Conservation (phyloP, 2,329 filamentous ascomycete genomes). For the Akanthomyces lecanii region DNA sequence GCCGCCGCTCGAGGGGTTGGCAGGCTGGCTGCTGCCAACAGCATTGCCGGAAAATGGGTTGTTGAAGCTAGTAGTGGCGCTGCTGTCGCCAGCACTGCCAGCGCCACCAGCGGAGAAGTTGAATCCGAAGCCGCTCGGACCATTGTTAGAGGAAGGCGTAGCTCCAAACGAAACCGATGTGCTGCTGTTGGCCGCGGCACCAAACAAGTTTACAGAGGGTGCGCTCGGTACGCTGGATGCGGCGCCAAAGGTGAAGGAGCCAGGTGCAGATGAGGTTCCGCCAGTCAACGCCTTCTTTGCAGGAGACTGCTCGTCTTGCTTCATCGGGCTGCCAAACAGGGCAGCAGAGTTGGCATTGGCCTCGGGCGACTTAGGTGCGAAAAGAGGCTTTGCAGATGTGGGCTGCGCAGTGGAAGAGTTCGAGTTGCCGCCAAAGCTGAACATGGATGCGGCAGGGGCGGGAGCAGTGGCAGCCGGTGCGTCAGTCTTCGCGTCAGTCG, state of each 20-base stretch:
- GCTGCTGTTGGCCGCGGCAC: conserved; percentile 23
- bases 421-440: conserved; percentile 32
- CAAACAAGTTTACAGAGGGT: conserved; percentile 39
- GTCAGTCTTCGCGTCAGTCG: conserved; percentile 25
- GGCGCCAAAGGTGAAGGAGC: conserved; percentile 34
- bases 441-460: conserved; percentile 26
- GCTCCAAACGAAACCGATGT: conserved; percentile 36
- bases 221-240: conserved; percentile 20
- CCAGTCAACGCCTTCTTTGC: conserved; percentile 33
- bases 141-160: conserved; percentile 23
- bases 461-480: conserved; percentile 21
- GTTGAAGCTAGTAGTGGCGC: conserved; percentile 30
- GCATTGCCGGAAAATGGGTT: conserved; percentile 37
- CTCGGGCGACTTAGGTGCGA: conserved; percentile 34
- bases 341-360: conserved; percentile 24
- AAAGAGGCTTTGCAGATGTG: conserved; percentile 33
- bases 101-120: conserved; percentile 28
- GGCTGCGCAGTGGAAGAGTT: conserved; percentile 27
- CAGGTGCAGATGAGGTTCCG: conserved; percentile 24
- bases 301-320: conserved; percentile 38
- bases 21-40: conserved; percentile 23
- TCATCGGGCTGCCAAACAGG: conserved; percentile 42
- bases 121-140: conserved; percentile 26
- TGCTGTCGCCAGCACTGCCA: conserved; percentile 18
- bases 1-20: conserved; percentile 26